These are phyloP conservation scores for Venturia pyrina DNA, from an alignment of 2,329 filamentous ascomycete genomes.

Conservation along the genomic window DNA sequence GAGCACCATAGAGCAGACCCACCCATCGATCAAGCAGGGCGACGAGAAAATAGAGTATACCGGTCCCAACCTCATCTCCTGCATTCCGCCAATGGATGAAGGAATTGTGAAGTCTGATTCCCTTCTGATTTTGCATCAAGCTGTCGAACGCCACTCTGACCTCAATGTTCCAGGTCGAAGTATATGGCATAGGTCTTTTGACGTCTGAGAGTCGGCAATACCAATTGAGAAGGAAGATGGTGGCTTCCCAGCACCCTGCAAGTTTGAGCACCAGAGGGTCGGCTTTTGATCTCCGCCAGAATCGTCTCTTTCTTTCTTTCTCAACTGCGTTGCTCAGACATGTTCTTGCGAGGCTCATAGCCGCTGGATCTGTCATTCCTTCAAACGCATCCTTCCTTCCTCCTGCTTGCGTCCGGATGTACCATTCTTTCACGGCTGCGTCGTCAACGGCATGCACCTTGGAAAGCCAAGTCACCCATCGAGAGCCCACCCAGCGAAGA, in stretches of 20 bases:
- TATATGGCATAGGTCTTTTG: conserved; percentile 42
- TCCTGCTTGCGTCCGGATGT: conserved; percentile 24
- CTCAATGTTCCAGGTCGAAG: conserved; percentile 49
- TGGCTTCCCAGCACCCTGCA: conserved; percentile 41
- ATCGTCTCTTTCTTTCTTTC: conserved; percentile 32
- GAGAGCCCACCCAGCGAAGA: conserved; percentile 43
- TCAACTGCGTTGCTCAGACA: conserved; percentile 36
- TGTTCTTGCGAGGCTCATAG: conserved; percentile 37
- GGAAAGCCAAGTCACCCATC: conserved; percentile 50
- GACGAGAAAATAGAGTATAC: conserved; percentile 44
- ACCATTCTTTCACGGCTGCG: conserved; percentile 42
- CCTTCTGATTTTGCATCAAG: conserved; percentile 43
- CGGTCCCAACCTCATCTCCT: conserved; percentile 44
- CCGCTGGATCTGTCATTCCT: conserved; percentile 38
- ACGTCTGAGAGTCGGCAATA: conserved; percentile 40
- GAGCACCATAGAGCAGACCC: conserved; percentile 35
- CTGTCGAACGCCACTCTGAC: conserved; percentile 44
- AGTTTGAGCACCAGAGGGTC: conserved; percentile 41
- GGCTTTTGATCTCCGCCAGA: conserved; percentile 32
- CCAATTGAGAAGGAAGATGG: conserved; percentile 45
- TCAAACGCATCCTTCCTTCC: conserved; percentile 29
- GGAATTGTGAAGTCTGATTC: conserved; percentile 44
- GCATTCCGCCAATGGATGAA: conserved; percentile 51
- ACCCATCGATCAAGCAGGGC: conserved; percentile 48
- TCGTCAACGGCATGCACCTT: conserved; percentile 41